phyloP scores from a whole-genome alignment of 202 grass and related monocot genomes.

The Eragrostis tef region DNA sequence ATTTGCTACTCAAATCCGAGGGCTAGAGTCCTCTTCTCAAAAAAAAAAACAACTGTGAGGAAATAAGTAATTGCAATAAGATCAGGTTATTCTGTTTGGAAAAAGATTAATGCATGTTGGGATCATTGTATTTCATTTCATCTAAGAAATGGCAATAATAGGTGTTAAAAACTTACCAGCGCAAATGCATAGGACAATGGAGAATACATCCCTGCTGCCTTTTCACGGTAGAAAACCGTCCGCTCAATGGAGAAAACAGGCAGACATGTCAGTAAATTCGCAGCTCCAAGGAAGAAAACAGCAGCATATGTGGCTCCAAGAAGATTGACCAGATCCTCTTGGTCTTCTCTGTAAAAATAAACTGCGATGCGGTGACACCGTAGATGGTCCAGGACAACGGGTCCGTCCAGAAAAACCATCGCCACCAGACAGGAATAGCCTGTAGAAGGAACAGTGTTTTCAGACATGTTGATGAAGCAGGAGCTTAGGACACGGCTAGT shows the following conservation, averaged over 20 bases:
- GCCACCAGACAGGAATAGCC: constrained; percentile 85
- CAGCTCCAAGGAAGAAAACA: constrained; percentile 72
- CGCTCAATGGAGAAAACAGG: constrained; percentile 75
- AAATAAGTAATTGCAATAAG: not conserved
- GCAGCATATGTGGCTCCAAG: constrained; percentile 78
- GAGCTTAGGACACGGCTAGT: not conserved
- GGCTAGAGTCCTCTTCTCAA: too few relatives aligned
- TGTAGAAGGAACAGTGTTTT: constrained; percentile 26
- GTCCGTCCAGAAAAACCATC: constrained; percentile 85
- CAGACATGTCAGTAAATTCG: constrained; percentile 62
- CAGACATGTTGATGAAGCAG: not conserved
- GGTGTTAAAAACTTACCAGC: constrained; percentile 54
- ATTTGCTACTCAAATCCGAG: too few relatives aligned
- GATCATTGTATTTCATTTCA: not conserved
- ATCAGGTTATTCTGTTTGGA: constrained; percentile 5
- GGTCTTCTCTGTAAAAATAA: constrained; percentile 52
- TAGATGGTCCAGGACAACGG: constrained; percentile 82
- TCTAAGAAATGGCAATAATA: constrained; percentile 6
- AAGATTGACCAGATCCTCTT: constrained; percentile 70
- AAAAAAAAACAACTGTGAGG: not conserved
- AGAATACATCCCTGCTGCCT: constrained; percentile 90
- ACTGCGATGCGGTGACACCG: constrained; percentile 64
- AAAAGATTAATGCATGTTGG: not conserved
- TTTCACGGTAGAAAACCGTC: constrained; percentile 85
- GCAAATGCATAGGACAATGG: constrained; percentile 79